Evolutionary conservation across 805 yeast species (phyloP).

Genomic region (Barnettozyma californica): DNA sequence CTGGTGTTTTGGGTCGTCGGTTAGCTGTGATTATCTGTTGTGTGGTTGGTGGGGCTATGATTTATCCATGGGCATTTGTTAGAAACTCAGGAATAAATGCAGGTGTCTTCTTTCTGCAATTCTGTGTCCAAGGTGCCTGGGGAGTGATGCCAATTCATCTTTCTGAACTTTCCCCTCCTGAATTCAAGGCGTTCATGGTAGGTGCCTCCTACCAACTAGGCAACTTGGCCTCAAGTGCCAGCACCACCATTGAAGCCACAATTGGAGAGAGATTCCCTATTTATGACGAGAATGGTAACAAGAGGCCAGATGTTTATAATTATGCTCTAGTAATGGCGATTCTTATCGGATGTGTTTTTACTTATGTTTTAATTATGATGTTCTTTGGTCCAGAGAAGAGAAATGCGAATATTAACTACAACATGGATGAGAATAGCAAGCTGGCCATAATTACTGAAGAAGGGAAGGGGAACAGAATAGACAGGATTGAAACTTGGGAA

Average conservation of each 20-base stretch:
- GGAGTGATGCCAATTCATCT: conserved; percentile 66
- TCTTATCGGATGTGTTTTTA: conserved; percentile 58
- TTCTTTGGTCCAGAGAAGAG: conserved; percentile 58
- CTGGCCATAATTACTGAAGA: conserved; percentile 13
- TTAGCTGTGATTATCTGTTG: conserved; percentile 46
- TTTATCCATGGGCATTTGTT: conserved; percentile 53
- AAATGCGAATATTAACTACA: conserved; percentile 24
- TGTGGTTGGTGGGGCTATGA: conserved; percentile 51
- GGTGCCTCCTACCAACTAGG: conserved; percentile 69
- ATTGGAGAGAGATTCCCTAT: not conserved
- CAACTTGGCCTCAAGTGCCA: conserved; percentile 65
- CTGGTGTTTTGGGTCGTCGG: conserved; percentile 61
- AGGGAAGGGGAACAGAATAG: conserved; percentile 6
- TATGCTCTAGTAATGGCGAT: conserved; percentile 61
- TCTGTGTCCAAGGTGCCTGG: conserved; percentile 68
- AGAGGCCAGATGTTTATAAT: conserved; percentile 33
- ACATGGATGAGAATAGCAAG: conserved; percentile 17
- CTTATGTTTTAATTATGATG: conserved; percentile 40
- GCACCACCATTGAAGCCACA: conserved; percentile 60
- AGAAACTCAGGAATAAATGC: conserved; percentile 37
- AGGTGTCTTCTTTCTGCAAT: conserved; percentile 61
- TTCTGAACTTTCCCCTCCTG: conserved; percentile 61
- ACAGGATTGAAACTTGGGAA: too few relatives aligned
- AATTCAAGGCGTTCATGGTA: conserved; percentile 54
- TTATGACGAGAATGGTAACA: conserved; percentile 20